These are phyloP conservation scores for Pseudogymnoascus sp. DNA, from an alignment of 2,329 filamentous ascomycete species.

Conservation along the genomic window DNA sequence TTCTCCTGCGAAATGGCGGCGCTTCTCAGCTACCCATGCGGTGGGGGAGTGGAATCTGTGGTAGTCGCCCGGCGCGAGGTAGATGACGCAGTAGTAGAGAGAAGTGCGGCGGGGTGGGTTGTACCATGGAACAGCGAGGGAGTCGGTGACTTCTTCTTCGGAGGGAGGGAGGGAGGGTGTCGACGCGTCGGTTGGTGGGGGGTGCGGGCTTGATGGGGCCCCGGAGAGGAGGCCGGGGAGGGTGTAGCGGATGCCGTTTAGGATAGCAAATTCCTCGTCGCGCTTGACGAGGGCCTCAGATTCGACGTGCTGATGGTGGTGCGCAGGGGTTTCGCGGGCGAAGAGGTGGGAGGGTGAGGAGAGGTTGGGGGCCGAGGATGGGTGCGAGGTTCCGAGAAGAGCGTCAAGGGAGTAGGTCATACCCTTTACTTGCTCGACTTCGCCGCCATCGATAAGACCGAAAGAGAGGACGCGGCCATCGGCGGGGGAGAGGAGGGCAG, in stretches of 20 bases:
- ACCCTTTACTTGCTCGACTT: constrained; percentile 97
- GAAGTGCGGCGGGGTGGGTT: constrained; percentile 49
- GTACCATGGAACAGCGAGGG: constrained; percentile 75
- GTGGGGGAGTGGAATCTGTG: constrained; percentile 96
- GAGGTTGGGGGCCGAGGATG: constrained; percentile 33
- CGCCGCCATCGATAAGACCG: constrained; percentile 82
- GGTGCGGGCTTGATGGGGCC: constrained; percentile 37
- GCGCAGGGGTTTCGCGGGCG: constrained; percentile 16
- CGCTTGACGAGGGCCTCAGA: constrained; percentile 64
- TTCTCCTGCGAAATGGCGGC: constrained; percentile 96
- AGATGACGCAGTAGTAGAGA: constrained; percentile 91
- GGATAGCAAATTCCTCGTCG: constrained; percentile 85
- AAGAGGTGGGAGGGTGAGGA: constrained; percentile 45
- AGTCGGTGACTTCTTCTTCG: constrained; percentile 75
- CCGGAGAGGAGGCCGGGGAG: constrained; percentile 83
- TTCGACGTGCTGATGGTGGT: background rate
- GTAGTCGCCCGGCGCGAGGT: constrained; percentile 95
- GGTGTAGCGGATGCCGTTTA: constrained; percentile 95
- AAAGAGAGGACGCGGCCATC: constrained; percentile 91
- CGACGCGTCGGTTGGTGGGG: constrained; percentile 60
- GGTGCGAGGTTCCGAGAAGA: constrained; percentile 66
- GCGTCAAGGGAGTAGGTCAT: constrained; percentile 97
- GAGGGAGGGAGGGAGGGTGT: constrained; percentile 61
- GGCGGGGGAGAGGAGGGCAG: constrained; percentile 77
- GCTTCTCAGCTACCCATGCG: constrained; percentile 88